These are phyloP conservation scores for Fusarium mundagurra DNA, from an alignment of 2,329 filamentous ascomycete species.

Conservation along the genomic window DNA sequence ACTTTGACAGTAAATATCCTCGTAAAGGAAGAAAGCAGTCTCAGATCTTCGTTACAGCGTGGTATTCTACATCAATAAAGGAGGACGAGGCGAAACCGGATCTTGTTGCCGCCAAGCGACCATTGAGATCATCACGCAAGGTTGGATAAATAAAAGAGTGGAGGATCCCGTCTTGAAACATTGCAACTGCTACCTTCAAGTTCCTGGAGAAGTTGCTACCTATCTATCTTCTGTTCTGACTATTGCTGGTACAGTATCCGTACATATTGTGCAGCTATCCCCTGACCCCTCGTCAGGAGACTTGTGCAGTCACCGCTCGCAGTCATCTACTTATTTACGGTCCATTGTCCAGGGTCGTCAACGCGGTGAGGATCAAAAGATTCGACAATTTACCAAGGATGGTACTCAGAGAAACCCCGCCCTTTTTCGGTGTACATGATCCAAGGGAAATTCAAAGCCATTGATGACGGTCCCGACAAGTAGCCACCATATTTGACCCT, in stretches of 20 bases:
- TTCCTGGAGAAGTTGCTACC: neutral
- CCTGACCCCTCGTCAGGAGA: slow-evolving; percentile 28
- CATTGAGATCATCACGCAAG: slow-evolving; percentile 25
- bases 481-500: neutral
- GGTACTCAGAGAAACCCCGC: slow-evolving; percentile 10
- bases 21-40: slow-evolving; percentile 1
- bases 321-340: slow-evolving; percentile 1
- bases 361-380: slow-evolving; percentile 20
- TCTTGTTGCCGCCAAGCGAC: slow-evolving; percentile 25
- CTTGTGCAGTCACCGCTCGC: slow-evolving; percentile 17
- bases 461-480: slow-evolving; percentile 3
- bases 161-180: slow-evolving; percentile 15
- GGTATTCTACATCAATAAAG: neutral
- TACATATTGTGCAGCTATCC: neutral
- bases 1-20: neutral
- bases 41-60: slow-evolving; percentile 16
- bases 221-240: neutral
- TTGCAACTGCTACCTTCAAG: neutral
- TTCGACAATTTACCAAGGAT: neutral
- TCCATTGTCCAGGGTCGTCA: slow-evolving; percentile 12
- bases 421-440: slow-evolving; percentile 31
- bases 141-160: slow-evolving; percentile 21
- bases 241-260: neutral
- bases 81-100: slow-evolving; percentile 16
- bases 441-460: neutral